Percentiles rank a stretch among this genome's conserved stretches.
These are phyloP conservation scores for Alternaria triticimaculans DNA, from an alignment of 2,329 filamentous ascomycete genomes.

Conservation along the genomic window DNA sequence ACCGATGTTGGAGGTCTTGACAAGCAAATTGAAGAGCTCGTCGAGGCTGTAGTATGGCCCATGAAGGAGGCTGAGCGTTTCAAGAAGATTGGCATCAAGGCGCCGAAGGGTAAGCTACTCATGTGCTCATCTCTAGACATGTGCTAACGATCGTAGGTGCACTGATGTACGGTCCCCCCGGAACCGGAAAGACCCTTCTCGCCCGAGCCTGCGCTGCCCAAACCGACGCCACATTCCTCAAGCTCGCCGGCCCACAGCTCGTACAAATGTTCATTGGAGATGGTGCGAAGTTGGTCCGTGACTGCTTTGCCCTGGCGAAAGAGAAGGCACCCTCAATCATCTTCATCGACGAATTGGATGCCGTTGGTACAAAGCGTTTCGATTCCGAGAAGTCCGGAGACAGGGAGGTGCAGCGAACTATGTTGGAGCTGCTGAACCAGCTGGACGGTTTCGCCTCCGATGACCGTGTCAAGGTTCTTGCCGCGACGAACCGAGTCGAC, in stretches of 20 bases:
- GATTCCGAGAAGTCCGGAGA: slow-evolving; percentile 98
- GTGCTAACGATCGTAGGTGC: slow-evolving; percentile 64
- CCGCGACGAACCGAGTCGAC: slow-evolving; percentile 92
- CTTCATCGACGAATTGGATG: slow-evolving; percentile 98
- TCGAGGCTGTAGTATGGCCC: slow-evolving; percentile 98
- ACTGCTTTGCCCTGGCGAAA: slow-evolving; percentile 96
- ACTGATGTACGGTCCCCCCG: slow-evolving; percentile 95
- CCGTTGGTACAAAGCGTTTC: slow-evolving; percentile 98
- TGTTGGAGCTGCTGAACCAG: slow-evolving; percentile 98
- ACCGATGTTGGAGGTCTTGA: slow-evolving; percentile 95
- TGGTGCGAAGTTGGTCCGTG: slow-evolving; percentile 94
- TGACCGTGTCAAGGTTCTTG: slow-evolving; percentile 94
- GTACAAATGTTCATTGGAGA: slow-evolving; percentile 99
- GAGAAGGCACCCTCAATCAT: slow-evolving; percentile 99
- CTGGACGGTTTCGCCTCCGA: slow-evolving; percentile 97
- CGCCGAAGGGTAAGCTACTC: slow-evolving; percentile 80
- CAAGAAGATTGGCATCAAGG: slow-evolving; percentile 99
- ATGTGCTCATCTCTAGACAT: background rate
- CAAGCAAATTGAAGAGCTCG: slow-evolving; percentile 98
- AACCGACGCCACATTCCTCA: slow-evolving; percentile 98
- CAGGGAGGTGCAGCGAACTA: slow-evolving; percentile 96
- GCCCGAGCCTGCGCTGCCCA: slow-evolving; percentile 96
- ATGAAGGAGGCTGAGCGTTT: slow-evolving; percentile 99
- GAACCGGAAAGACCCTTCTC: slow-evolving; percentile 89
- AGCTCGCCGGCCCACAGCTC: slow-evolving; percentile 94